Conservation (phyloP, 805 yeast species). For the Wickerhamomyces chambardii region DNA sequence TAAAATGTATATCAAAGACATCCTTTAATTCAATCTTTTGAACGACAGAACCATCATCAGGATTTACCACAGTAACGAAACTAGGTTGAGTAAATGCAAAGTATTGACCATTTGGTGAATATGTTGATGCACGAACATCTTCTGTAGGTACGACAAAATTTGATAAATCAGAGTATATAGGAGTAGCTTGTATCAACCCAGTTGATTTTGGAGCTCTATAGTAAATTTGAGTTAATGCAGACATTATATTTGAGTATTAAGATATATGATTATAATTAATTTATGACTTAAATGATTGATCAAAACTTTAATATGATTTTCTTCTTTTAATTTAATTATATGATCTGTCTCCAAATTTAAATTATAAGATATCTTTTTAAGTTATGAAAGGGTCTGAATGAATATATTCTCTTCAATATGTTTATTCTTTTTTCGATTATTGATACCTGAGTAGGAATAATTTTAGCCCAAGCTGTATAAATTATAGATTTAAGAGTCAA, state of each 20-base stretch:
- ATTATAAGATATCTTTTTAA: no score
- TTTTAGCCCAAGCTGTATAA: no score
- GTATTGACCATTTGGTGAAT: conserved; percentile 57
- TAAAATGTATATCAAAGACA: conserved; percentile 74
- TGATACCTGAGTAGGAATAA: no score
- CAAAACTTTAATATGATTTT: no score
- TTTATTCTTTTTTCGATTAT: no score
- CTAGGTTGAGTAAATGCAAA: conserved; percentile 70
- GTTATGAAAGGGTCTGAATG: no score
- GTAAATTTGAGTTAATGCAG: conserved; percentile 18
- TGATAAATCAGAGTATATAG: conserved; percentile 21
- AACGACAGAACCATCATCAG: conserved; percentile 39
- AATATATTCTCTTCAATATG: no score
- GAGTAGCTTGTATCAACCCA: conserved; percentile 41
- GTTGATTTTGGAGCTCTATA: conserved; percentile 47
- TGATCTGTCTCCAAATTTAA: no score
- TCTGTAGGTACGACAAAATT: conserved; percentile 18
- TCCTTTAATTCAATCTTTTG: conserved; percentile 49
- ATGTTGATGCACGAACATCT: conserved; percentile 56
- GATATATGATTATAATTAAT: no score
- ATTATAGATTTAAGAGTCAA: no score
- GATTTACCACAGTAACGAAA: conserved; percentile 46
- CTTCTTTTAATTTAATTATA: no score
- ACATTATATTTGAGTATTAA: conserved; percentile 4
- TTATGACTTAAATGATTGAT: no score